phyloP scores from a whole-genome alignment of 495 filamentous ascomycete species.

The Penicillium bialowiezense region DNA sequence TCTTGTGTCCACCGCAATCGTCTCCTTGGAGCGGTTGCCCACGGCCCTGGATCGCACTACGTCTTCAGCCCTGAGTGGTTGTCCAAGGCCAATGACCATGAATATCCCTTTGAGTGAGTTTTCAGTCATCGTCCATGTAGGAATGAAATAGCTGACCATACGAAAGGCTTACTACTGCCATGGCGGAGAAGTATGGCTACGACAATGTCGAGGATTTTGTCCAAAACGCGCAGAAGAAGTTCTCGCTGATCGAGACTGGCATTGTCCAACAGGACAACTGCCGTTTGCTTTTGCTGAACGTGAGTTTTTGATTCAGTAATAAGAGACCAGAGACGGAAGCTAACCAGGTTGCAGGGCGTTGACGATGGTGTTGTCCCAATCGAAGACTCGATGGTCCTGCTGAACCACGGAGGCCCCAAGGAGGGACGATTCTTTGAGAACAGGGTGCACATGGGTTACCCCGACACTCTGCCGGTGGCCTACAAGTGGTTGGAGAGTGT shows the following conservation, averaged over 20 bases:
- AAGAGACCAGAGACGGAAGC: not conserved
- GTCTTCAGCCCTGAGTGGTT: conserved; percentile 68
- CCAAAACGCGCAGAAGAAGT: conserved; percentile 61
- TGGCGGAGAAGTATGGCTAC: conserved; percentile 73
- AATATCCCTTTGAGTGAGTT: conserved; percentile 72
- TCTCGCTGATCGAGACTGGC: conserved; percentile 69
- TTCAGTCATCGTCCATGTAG: not conserved
- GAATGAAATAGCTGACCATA: conserved; percentile 3
- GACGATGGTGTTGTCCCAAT: conserved; percentile 74
- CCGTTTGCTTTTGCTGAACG: conserved; percentile 66
- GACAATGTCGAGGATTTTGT: conserved; percentile 56
- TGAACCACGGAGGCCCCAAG: conserved; percentile 71
- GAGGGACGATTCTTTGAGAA: conserved; percentile 65
- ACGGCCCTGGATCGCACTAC: conserved; percentile 69
- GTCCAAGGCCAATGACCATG: conserved; percentile 63
- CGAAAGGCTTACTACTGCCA: conserved; percentile 55
- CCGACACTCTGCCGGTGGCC: conserved; percentile 35
- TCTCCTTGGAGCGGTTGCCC: conserved; percentile 61
- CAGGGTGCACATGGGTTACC: conserved; percentile 66
- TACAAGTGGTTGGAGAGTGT: conserved; percentile 41
- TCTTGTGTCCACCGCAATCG: conserved; percentile 65
- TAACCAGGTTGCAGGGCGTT: conserved; percentile 49
- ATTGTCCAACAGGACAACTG: conserved; percentile 62
- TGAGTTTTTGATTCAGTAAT: conserved; percentile 27
- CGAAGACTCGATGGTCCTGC: conserved; percentile 66